These are phyloP conservation scores for Aspergillus puulaauensis DNA, from an alignment of 2,329 filamentous ascomycete genomes.

Conservation along the genomic window DNA sequence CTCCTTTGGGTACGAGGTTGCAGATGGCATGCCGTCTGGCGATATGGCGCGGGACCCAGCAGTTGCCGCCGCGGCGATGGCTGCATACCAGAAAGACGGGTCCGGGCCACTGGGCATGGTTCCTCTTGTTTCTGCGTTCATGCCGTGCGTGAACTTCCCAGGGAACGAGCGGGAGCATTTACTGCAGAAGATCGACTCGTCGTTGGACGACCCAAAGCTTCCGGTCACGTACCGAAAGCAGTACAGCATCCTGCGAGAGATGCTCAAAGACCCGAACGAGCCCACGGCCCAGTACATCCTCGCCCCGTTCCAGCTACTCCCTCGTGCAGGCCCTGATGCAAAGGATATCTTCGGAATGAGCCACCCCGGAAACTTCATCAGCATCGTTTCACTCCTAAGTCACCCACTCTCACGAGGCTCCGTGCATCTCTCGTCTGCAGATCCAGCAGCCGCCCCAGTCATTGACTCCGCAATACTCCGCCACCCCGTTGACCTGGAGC, in stretches of 20 bases:
- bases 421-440: constrained; percentile 41
- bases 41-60: constrained; percentile 23
- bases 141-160: constrained; percentile 16
- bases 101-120: constrained; percentile 26
- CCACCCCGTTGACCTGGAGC: constrained; percentile 45
- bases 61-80: constrained; percentile 20
- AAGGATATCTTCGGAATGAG: constrained; percentile 15
- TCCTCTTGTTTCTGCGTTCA: constrained; percentile 20
- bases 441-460: constrained; percentile 30
- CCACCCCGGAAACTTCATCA: constrained; percentile 19
- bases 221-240: not conserved
- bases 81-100: constrained; percentile 24
- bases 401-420: constrained; percentile 32
- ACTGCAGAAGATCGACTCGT: not conserved
- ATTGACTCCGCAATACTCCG: constrained; percentile 48
- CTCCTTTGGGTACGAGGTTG: constrained; percentile 21
- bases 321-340: constrained; percentile 8
- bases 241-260: constrained; percentile 2
- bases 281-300: constrained; percentile 21
- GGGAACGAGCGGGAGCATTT: constrained; percentile 6
- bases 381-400: constrained; percentile 24
- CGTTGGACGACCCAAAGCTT: not conserved
- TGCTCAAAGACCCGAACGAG: constrained; percentile 17
- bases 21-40: constrained; percentile 24
- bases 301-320: constrained; percentile 19